phyloP scores from a whole-genome alignment of 139 green algal genomes.

The Chlamydomonas sp. region DNA sequence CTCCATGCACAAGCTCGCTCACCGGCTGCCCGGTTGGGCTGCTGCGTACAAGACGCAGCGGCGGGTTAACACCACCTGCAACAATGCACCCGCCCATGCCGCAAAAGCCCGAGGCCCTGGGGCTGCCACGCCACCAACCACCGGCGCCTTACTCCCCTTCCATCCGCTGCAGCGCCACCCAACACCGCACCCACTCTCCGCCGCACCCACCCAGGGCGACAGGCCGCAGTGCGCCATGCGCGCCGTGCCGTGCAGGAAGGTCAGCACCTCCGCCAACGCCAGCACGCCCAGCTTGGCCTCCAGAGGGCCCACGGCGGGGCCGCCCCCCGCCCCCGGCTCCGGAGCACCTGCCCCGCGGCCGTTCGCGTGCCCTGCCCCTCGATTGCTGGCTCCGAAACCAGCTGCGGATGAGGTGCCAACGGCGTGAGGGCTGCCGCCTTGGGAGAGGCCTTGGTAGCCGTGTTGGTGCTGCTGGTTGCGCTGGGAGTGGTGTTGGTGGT shows the following conservation, averaged over 20 bases:
- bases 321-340: background rate
- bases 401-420: too few species aligned
- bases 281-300: slow-evolving; percentile 89
- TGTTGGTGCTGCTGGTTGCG: too few species aligned
- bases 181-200: background rate
- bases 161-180: background rate
- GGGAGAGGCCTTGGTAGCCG: too few species aligned
- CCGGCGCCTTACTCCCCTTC: background rate
- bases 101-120: background rate
- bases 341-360: background rate
- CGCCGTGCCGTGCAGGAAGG: slow-evolving; percentile 85
- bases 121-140: background rate
- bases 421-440: too few species aligned
- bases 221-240: slow-evolving; percentile 81
- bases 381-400: too few species aligned
- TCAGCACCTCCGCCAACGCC: slow-evolving; percentile 75
- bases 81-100: too few species aligned
- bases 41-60: background rate
- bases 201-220: slow-evolving; percentile 45
- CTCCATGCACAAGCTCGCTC: too few species aligned
- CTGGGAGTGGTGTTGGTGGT: too few species aligned
- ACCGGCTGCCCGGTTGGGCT: too few species aligned
- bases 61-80: background rate
- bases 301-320: slow-evolving; percentile 59
- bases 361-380: too few species aligned